These are phyloP conservation scores for Cladosporium sp. DNA, from an alignment of 2,329 filamentous ascomycete species.

Conservation along the genomic window DNA sequence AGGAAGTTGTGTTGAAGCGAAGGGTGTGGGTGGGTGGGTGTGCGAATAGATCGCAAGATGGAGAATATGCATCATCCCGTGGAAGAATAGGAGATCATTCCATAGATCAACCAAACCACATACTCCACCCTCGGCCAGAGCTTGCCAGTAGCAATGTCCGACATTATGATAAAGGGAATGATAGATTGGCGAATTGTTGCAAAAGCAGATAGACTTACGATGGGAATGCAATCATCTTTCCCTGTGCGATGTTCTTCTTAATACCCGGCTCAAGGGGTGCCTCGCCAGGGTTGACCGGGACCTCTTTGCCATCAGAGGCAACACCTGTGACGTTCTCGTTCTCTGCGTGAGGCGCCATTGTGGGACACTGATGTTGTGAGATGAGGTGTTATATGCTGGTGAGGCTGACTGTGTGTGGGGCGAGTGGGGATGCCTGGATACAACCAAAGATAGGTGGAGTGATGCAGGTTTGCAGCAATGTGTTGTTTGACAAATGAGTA, in stretches of 20 bases:
- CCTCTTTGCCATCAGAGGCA: slow-evolving; percentile 29
- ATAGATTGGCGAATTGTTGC: not conserved
- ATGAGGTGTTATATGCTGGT: not conserved
- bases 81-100: not conserved
- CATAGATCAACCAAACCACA: not conserved
- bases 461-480: not conserved
- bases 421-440: not conserved
- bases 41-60: too few relatives aligned
- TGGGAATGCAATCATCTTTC: slow-evolving; percentile 34
- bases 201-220: slow-evolving; percentile 18
- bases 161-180: not conserved
- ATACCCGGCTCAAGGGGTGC: slow-evolving; percentile 36
- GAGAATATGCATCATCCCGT: not conserved
- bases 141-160: not conserved
- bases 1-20: too few relatives aligned
- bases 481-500: not conserved
- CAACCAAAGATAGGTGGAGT: not conserved
- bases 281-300: slow-evolving; percentile 33
- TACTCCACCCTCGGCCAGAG: not conserved
- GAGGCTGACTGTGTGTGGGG: not conserved
- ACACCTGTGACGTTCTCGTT: slow-evolving; percentile 23
- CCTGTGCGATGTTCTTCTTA: slow-evolving; percentile 34
- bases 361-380: not conserved
- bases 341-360: slow-evolving; percentile 38
- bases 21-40: too few relatives aligned